Conservation (phyloP, 2,329 filamentous ascomycete genomes). For the Phoma herbarum region DNA sequence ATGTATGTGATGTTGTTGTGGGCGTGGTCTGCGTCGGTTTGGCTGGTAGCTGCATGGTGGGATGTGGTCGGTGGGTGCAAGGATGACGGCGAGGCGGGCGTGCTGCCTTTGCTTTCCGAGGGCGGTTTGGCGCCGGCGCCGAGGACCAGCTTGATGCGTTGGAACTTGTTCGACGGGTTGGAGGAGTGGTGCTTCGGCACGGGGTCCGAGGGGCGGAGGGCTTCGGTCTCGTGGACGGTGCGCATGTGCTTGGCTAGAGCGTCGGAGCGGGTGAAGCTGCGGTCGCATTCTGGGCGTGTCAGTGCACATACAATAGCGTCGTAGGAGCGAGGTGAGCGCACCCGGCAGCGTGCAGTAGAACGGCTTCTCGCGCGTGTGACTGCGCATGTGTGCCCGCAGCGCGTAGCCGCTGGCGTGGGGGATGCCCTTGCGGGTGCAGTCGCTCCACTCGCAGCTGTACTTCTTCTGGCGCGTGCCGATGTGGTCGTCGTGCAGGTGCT, state of each 20-base stretch:
- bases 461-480: slow-evolving; percentile 94
- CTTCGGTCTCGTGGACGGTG: slow-evolving; percentile 97
- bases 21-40: slow-evolving; percentile 52
- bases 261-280: slow-evolving; percentile 94
- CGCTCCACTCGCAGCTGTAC: slow-evolving; percentile 97
- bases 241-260: slow-evolving; percentile 98
- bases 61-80: slow-evolving; percentile 36
- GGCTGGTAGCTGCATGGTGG: no score
- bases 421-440: slow-evolving; percentile 86
- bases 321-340: slow-evolving; percentile 55
- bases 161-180: slow-evolving; percentile 57
- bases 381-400: slow-evolving; percentile 95
- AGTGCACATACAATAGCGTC: not conserved
- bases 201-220: slow-evolving; percentile 77
- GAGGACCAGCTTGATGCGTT: slow-evolving; percentile 56
- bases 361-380: slow-evolving; percentile 96
- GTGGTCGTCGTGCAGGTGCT: slow-evolving; percentile 80
- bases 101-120: slow-evolving; percentile 44
- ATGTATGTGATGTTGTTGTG: slow-evolving; percentile 68
- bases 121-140: slow-evolving; percentile 46
- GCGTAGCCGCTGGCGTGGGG: slow-evolving; percentile 96
- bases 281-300: slow-evolving; percentile 76
- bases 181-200: slow-evolving; percentile 70
- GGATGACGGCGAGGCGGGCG: slow-evolving; percentile 47
- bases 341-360: slow-evolving; percentile 96